Percentiles rank a stretch among this genome's conserved stretches.
Evolutionary conservation across 106 monocot species (phyloP).

Genomic region (Dactylorhiza incarnata): DNA sequence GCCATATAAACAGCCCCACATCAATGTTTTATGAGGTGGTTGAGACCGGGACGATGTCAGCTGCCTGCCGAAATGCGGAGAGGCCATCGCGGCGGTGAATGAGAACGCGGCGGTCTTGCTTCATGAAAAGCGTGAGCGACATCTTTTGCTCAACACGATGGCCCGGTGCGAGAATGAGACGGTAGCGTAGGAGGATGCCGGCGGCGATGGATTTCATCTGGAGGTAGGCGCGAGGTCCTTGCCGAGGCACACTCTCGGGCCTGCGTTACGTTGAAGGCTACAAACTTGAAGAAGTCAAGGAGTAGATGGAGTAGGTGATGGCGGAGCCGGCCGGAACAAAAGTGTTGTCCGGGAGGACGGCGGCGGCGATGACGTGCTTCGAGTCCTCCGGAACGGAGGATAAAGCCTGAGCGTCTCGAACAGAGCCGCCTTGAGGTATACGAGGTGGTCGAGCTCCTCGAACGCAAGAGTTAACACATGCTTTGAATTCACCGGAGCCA

Average conservation of each 20-base stretch:
- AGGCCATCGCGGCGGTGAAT: conserved; percentile 20
- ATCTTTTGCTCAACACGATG: conserved; percentile 86
- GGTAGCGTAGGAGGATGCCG: conserved; percentile 56
- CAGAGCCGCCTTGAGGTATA: conserved; percentile 56
- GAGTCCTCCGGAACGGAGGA: conserved; percentile 73
- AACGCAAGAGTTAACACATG: conserved; percentile 33
- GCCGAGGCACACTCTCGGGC: conserved; percentile 54
- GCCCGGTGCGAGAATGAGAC: conserved; percentile 41
- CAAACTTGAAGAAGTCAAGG: conserved; percentile 49
- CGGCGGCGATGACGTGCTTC: conserved; percentile 46
- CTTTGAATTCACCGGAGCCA: conserved; percentile 8
- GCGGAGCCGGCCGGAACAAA: conserved; percentile 57
- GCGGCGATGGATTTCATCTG: conserved; percentile 90
- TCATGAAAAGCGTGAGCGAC: conserved; percentile 95
- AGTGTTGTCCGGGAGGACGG: conserved; percentile 57
- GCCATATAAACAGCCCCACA: not conserved
- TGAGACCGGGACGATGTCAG: not conserved
- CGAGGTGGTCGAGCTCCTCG: conserved; percentile 45
- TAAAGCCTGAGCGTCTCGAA: conserved; percentile 51
- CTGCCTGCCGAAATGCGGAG: not conserved
- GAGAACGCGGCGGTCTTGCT: conserved; percentile 56
- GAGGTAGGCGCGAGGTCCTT: conserved; percentile 80
- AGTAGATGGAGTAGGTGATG: conserved; percentile 70
- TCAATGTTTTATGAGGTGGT: not conserved
- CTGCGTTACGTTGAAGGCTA: conserved; percentile 63